Base-by-base conservation (phyloP, 768 basidiomycete genomes). In the Paxillus involutus region DNA sequence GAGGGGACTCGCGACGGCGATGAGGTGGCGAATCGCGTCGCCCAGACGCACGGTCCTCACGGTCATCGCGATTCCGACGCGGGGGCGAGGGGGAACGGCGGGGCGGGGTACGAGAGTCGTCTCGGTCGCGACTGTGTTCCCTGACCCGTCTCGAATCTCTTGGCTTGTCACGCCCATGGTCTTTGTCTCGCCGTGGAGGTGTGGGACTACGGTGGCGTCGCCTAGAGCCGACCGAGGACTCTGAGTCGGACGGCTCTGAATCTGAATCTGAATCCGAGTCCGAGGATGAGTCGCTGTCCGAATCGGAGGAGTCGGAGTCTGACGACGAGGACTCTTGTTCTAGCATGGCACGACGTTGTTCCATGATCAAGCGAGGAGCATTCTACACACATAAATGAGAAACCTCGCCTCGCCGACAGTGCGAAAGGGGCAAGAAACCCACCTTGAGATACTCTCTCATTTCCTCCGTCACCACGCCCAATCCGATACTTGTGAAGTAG, bases 401-500 rank as follows among this genome's bases (percentile, higher is more conserved):
- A 53, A 35, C 19, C 12, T 26, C 41, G 11, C 19, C 12, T 26
- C 41, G 11, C 51, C 16, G 24, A 16, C 9, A 14, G 14, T 5
- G 21, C 21, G 24, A 19, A 26, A n/a, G 32, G 43, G 17, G 49
- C 19, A 42, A 35, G 35, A 62, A 56, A 75, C 81, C 43, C 60
- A 89, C 91, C 78, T 96, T 93, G 56, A 99, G 75, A 66, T 93
- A 95, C 67, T 95, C 94, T 68, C 97, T 81, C 97, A 98, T 98
- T 30, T 89, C 89, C 71, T 98, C 95, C 1, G 97, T 99, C 56
- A 98, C 69, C 21, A 81, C 80, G 51, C 97, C 97, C 55, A 98
- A 66, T 0, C 93, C 93, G 60, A 99, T 86, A 63, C 90, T 93
- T 6, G 97, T 99, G 69, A 98, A 97, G 75, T 98, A 98, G 69